Percentiles rank a stretch among this genome's conserved stretches.
Evolutionary conservation across 129 eudicot genomes (phyloP).

Genomic region (Lactuca sativa): DNA sequence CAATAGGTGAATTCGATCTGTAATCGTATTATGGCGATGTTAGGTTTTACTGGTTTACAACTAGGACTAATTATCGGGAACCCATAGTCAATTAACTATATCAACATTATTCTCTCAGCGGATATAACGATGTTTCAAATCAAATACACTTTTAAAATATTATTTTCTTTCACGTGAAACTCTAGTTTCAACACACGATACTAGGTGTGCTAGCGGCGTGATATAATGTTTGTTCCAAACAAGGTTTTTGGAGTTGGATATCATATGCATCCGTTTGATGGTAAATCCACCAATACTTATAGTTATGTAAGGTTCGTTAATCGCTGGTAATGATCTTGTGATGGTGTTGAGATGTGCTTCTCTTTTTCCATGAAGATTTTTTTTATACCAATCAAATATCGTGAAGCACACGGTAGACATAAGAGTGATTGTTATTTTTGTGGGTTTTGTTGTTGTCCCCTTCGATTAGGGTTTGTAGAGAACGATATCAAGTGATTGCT

Average conservation of each 20-base stretch:
- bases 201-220: slow-evolving; percentile 74
- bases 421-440: too few species aligned
- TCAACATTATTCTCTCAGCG: slow-evolving; percentile 46
- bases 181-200: slow-evolving; percentile 37
- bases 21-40: slow-evolving; percentile 40
- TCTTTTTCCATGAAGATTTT: slow-evolving; percentile 12
- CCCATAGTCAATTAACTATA: slow-evolving; percentile 65
- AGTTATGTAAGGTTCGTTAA: slow-evolving; percentile 88
- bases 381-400: slow-evolving; percentile 28
- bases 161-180: slow-evolving; percentile 74
- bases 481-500: too few species aligned
- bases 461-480: too few species aligned
- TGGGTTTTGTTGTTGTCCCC: too few species aligned
- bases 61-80: slow-evolving; percentile 47
- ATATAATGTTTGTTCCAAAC: slow-evolving; percentile 63
- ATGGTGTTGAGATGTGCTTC: slow-evolving; percentile 25
- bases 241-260: slow-evolving; percentile 63
- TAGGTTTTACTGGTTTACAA: slow-evolving; percentile 62
- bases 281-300: slow-evolving; percentile 67
- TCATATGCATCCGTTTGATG: slow-evolving; percentile 73
- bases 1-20: slow-evolving; percentile 47
- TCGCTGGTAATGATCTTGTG: slow-evolving; percentile 73
- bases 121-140: slow-evolving; percentile 55
- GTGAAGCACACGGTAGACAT: slow-evolving; percentile 20
- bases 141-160: slow-evolving; percentile 66